Conservation (phyloP, 805 yeast genomes). For the Candida golubevii region DNA sequence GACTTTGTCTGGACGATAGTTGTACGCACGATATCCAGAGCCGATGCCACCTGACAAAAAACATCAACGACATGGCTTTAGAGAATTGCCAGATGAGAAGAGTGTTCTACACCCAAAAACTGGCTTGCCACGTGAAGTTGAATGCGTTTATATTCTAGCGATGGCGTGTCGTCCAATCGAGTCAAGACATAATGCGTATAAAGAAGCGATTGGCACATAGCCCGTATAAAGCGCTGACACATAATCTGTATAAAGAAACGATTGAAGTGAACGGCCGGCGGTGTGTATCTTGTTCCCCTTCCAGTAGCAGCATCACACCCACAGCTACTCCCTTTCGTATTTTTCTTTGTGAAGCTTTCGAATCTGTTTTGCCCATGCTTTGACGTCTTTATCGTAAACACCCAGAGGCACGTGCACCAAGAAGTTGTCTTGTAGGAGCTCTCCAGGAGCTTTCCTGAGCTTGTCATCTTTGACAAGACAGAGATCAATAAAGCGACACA, state of each 20-base stretch:
- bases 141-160: slow-evolving; percentile 15
- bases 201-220: too few relatives aligned
- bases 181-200: too few relatives aligned
- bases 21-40: slow-evolving; percentile 10
- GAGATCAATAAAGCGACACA: slow-evolving; percentile 66
- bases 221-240: too few relatives aligned
- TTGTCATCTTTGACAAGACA: slow-evolving; percentile 70
- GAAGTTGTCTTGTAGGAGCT: slow-evolving; percentile 45
- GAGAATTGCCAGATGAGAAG: slow-evolving; percentile 2
- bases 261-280: too few relatives aligned
- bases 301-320: not conserved
- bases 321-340: slow-evolving; percentile 9
- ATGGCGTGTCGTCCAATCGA: too few relatives aligned
- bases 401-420: slow-evolving; percentile 30
- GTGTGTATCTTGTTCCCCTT: too few relatives aligned
- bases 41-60: slow-evolving; percentile 11
- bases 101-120: slow-evolving; percentile 15
- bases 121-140: slow-evolving; percentile 7
- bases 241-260: too few relatives aligned
- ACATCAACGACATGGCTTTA: slow-evolving; percentile 8
- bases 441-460: slow-evolving; percentile 69
- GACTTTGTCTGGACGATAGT: slow-evolving; percentile 13
- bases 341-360: slow-evolving; percentile 30
- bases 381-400: slow-evolving; percentile 32
- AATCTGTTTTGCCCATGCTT: slow-evolving; percentile 38